Percentiles rank a stretch among this genome's conserved stretches.
Conservation (phyloP, 352 stramenopile genomes). For the Pythium aquatile region DNA sequence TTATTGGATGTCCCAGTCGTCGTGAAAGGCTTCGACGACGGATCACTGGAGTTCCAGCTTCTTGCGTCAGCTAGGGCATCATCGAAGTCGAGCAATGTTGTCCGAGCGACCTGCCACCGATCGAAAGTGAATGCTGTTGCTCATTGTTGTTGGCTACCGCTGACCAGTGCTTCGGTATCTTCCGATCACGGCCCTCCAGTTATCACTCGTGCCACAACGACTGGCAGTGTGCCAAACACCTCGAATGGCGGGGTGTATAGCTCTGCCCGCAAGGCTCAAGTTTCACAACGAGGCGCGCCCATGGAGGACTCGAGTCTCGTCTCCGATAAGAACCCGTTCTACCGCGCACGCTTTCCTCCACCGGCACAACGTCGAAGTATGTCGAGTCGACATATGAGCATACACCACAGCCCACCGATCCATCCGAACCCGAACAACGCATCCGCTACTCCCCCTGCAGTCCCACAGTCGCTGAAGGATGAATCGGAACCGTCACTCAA, state of each 20-base stretch:
- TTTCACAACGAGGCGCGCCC: constrained; percentile 25
- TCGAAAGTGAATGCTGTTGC: constrained; percentile 20
- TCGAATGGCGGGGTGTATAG: constrained; percentile 10
- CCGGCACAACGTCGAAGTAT: constrained; percentile 31
- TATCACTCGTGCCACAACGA: constrained; percentile 17
- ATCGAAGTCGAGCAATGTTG: constrained; percentile 4
- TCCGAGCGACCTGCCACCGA: constrained; percentile 16
- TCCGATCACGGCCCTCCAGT: constrained; percentile 10
- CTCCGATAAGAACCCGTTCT: constrained; percentile 64
- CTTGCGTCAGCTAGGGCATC: constrained; percentile 21
- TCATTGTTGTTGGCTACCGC: constrained; percentile 24
- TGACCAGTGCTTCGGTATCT: background rate
- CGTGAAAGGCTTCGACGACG: constrained; percentile 47
- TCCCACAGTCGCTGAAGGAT: background rate
- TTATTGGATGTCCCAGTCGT: constrained; percentile 64
- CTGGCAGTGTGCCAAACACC: constrained; percentile 6
- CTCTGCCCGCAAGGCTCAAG: constrained; percentile 22
- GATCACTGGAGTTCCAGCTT: constrained; percentile 39
- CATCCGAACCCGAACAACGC: constrained; percentile 4
- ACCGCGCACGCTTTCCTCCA: constrained; percentile 45
- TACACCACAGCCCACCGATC: constrained; percentile 18
- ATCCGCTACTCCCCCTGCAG: constrained; percentile 9
- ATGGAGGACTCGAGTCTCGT: constrained; percentile 39
- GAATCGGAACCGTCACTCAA: constrained; percentile 37
- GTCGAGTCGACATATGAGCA: constrained; percentile 35